These are phyloP conservation scores for Tagetes erecta DNA, from an alignment of 129 eudicot species.

Conservation along the genomic window DNA sequence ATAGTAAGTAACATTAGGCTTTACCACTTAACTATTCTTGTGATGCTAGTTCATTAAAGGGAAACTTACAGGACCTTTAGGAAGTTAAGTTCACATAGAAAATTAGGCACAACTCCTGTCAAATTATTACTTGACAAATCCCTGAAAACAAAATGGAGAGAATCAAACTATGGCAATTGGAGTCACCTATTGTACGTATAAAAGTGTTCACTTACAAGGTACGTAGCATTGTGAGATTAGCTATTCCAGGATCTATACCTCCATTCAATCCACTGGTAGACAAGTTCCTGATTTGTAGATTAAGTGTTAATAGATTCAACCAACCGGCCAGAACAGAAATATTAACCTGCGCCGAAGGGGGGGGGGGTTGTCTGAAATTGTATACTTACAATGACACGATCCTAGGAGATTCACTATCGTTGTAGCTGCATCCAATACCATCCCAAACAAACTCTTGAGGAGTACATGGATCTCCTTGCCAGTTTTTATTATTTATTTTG, in stretches of 20 bases:
- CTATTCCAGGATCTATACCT: slow-evolving; percentile 29
- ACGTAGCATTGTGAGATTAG: slow-evolving; percentile 49
- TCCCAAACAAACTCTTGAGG: slow-evolving; percentile 48
- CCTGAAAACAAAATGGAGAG: slow-evolving; percentile 34
- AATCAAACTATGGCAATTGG: not conserved
- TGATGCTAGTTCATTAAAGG: slow-evolving; percentile 6
- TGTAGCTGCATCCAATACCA: slow-evolving; percentile 43
- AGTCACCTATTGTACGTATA: not conserved
- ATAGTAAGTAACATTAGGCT: not conserved
- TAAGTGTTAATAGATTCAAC: not conserved
- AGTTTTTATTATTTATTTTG: slow-evolving; percentile 27
- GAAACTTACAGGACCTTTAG: slow-evolving; percentile 46
- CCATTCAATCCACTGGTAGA: slow-evolving; percentile 48
- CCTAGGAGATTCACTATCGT: slow-evolving; percentile 22
- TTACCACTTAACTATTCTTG: not conserved
- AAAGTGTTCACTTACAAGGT: slow-evolving; percentile 42
- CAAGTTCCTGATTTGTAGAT: slow-evolving; percentile 42
- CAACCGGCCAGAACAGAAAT: not conserved
- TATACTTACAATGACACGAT: slow-evolving; percentile 37
- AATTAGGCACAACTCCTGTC: slow-evolving; percentile 48
- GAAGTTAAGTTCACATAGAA: slow-evolving; percentile 33
- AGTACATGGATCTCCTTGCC: slow-evolving; percentile 68
- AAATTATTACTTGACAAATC: slow-evolving; percentile 51
- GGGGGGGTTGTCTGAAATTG: not conserved
- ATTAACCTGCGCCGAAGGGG: not conserved